phyloP scores from a whole-genome alignment of 202 grass and related monocot species.

The Tripidium arundinaceum region DNA sequence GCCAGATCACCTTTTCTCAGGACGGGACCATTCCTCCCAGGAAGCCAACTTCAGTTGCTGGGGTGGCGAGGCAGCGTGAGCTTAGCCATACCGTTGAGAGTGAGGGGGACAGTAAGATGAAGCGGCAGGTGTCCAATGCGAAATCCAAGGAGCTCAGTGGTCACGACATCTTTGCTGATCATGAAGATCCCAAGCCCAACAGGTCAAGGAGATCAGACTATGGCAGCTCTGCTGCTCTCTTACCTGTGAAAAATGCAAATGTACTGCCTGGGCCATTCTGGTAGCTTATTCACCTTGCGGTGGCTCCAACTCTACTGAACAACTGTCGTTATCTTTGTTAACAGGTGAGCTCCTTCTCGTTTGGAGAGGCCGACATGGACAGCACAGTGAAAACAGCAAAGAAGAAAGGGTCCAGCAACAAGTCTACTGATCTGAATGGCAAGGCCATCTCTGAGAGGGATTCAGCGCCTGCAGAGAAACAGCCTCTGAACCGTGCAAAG shows the following conservation, averaged over 20 bases:
- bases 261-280: slow-evolving; percentile 17
- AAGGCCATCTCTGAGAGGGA: slow-evolving; percentile 64
- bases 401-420: slow-evolving; percentile 54
- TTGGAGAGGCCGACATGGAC: slow-evolving; percentile 55
- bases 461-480: slow-evolving; percentile 42
- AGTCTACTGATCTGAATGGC: slow-evolving; percentile 56
- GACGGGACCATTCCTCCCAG: slow-evolving; percentile 62
- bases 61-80: slow-evolving; percentile 78
- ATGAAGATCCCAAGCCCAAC: slow-evolving; percentile 48
- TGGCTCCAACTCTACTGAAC: not conserved
- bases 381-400: slow-evolving; percentile 50
- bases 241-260: slow-evolving; percentile 61
- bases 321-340: slow-evolving; percentile 16
- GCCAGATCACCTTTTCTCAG: slow-evolving; percentile 80
- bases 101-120: slow-evolving; percentile 48
- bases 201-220: slow-evolving; percentile 46
- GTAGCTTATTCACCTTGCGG: not conserved
- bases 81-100: slow-evolving; percentile 58
- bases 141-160: slow-evolving; percentile 86
- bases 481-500: slow-evolving; percentile 51
- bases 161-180: slow-evolving; percentile 70
- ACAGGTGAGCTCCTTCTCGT: slow-evolving; percentile 66
- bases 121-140: slow-evolving; percentile 56
- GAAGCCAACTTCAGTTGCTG: slow-evolving; percentile 63
- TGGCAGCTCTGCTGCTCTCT: slow-evolving; percentile 45